Evolutionary conservation across 2,329 filamentous ascomycete genomes (phyloP), one percentile per base, ranked within the genome.

Genomic region (Fusarium sp.): DNA sequence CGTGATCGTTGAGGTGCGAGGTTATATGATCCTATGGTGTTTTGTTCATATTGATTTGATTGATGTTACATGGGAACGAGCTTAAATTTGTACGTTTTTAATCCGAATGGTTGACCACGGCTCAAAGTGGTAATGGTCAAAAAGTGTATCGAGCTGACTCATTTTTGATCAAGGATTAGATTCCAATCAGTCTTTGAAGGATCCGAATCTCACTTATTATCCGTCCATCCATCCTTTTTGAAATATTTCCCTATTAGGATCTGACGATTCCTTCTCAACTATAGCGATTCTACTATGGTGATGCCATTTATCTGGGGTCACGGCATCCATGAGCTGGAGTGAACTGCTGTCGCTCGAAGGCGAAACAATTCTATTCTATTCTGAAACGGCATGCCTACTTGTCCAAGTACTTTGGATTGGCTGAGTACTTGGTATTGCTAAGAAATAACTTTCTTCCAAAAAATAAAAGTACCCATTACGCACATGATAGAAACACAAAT

Each of bases 281-380:
- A n/a, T n/a, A n/a, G n/a, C n/a, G n/a, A n/a, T n/a, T n/a, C n/a
- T n/a, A n/a, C n/a, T 72, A 63, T 84, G 85, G 1, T 76, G 57
- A 11, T 78, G 74, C 48, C 80, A 80, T 63, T 83, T 75, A 51
- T 82, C 79, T 2, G 74, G 69, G 6, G 75, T 78, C 76, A 81
- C 77, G 4, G 71, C 69, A 37, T 80, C 76, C 29, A 31, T 13
- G 29, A 31, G 11, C 29, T 31, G 8, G 6, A 31, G 11, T 14
- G 11, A 31, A 31, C 3, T 31, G 29, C 29, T 31, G 5, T 31
- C 29, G 3, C 5, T 13, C 13, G 13, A 31, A 10, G 29, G 11
- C 5, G 29, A 11, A 14, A 31, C 11, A 2, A 11, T 11, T 31
- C 29, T 31, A 13, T 14, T 31, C 29, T 31, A 9, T 9, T 9